Conservation (phyloP, 306 rosid genomes). For the Malus sieversii region DNA sequence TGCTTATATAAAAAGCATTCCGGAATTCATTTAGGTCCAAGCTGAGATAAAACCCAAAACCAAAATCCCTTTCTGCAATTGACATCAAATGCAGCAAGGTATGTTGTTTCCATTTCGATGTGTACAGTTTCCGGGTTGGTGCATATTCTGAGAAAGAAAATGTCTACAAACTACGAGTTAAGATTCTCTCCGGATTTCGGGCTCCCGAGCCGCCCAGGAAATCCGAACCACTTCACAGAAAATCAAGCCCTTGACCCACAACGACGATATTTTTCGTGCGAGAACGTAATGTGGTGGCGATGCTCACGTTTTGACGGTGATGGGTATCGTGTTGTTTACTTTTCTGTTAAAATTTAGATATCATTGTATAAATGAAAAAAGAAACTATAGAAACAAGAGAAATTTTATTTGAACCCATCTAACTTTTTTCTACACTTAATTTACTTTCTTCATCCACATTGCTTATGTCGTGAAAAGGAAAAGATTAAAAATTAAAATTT, state of each 20-base stretch:
- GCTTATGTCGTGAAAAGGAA: too few relatives aligned
- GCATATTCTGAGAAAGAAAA: neutral
- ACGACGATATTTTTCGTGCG: neutral
- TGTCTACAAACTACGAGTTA: neutral
- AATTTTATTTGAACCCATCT: too few relatives aligned
- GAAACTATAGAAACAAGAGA: too few relatives aligned
- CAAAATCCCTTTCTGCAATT: neutral
- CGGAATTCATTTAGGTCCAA: constrained; percentile 13
- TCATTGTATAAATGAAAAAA: too few relatives aligned
- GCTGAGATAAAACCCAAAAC: neutral
- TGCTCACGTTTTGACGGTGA: neutral
- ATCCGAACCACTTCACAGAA: too few relatives aligned
- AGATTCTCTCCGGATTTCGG: too few relatives aligned
- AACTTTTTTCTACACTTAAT: rapidly evolving
- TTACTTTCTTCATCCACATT: too few relatives aligned
- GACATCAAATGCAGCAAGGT: neutral
- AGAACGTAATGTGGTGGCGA: neutral
- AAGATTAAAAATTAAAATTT: too few relatives aligned
- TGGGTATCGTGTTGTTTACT: too few relatives aligned
- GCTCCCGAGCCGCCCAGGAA: too few relatives aligned
- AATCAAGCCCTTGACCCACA: too few relatives aligned
- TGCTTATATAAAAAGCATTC: constrained; percentile 41
- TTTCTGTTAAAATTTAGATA: too few relatives aligned
- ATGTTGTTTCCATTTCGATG: neutral
- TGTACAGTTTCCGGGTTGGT: neutral